Evolutionary conservation across 139 green algal genomes (phyloP).

Genomic region (Chlorella sp.): DNA sequence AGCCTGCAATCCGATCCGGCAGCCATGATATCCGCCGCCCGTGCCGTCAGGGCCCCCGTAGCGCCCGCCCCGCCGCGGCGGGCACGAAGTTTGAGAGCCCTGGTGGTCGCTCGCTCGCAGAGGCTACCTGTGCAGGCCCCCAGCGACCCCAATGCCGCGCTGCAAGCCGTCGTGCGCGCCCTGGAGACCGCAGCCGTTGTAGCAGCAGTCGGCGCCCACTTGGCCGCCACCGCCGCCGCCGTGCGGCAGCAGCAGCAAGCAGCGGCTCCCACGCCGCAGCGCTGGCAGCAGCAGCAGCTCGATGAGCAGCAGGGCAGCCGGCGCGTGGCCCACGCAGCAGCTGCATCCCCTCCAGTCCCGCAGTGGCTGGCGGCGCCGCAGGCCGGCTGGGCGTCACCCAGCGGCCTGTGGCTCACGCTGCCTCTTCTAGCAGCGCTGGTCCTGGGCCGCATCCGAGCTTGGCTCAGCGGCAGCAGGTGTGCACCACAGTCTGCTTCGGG

Average conservation of each 20-base stretch:
- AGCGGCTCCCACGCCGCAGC: not conserved
- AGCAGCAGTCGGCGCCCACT: constrained; percentile 14
- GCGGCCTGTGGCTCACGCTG: constrained; percentile 5
- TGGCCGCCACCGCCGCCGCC: not conserved
- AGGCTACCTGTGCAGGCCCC: too few relatives aligned
- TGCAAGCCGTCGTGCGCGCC: not conserved
- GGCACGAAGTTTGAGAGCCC: too few relatives aligned
- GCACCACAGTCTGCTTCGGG: not conserved
- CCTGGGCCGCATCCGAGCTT: constrained; percentile 26
- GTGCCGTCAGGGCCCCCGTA: too few relatives aligned
- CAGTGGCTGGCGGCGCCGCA: not conserved
- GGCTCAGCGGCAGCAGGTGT: not conserved
- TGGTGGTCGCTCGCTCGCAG: too few relatives aligned
- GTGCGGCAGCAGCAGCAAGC: not conserved
- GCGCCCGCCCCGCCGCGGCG: too few relatives aligned
- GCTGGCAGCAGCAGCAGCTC: not conserved
- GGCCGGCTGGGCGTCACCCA: not conserved
- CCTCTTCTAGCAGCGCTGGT: constrained; percentile 9
- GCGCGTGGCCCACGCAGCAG: not conserved
- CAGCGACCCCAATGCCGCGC: not conserved
- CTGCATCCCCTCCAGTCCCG: not conserved
- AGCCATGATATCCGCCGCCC: too few relatives aligned
- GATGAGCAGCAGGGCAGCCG: not conserved
- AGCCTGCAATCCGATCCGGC: too few relatives aligned
- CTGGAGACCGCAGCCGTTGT: constrained; percentile 9